Evolutionary conservation across 768 basidiomycete genomes (phyloP), one percentile per base, ranked within the genome.

Genomic region (Mycena floridula): DNA sequence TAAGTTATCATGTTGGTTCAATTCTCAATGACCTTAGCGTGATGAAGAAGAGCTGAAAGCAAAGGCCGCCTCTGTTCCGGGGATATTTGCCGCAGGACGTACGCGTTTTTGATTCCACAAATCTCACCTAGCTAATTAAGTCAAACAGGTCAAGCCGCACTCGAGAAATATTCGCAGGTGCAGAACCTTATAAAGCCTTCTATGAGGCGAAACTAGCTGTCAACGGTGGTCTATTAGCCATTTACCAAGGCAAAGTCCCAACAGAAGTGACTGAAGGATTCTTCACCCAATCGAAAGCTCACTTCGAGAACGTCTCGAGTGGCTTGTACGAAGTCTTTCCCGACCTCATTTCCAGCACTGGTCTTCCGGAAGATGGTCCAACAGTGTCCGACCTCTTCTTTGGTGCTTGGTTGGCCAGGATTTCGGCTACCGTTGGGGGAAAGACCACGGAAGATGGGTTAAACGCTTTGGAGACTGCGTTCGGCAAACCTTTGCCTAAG

Each of bases 381-480:
- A 69, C 75, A 7, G 74, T 76, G 53, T 75, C 74, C 43, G 79
- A 77, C 53, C 77, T 73, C 61, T 77, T 77, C 57, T 59, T 80
- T 32, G 72, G 49, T 5, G 73, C 66, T 7, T 81, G 74, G 77
- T 58, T 80, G 24, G 69, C 74, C 21, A 69, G 73, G 24, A 67
- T 77, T 21, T 64, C 65, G 9, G 59, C 60, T 18, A 50, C 72
- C 5, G 44, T 55, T 1, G 73, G 73, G 1, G 70, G 61, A 21
- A 59, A 55, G 15, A 55, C 57, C 11, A 62, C 60, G 22, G 64
- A 62, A 18, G 65, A 70, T 9, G 72, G 68, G 3, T 41, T 67
- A 30, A 54, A 52, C 22, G 56, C 63, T 2, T 49, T 77, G 4
- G 68, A 72, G 56, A 61, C 63, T 40, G 67, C 60, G 51, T 61